phyloP scores from a whole-genome alignment of 352 stramenopile species.

The Phytophthora colocasiae region DNA sequence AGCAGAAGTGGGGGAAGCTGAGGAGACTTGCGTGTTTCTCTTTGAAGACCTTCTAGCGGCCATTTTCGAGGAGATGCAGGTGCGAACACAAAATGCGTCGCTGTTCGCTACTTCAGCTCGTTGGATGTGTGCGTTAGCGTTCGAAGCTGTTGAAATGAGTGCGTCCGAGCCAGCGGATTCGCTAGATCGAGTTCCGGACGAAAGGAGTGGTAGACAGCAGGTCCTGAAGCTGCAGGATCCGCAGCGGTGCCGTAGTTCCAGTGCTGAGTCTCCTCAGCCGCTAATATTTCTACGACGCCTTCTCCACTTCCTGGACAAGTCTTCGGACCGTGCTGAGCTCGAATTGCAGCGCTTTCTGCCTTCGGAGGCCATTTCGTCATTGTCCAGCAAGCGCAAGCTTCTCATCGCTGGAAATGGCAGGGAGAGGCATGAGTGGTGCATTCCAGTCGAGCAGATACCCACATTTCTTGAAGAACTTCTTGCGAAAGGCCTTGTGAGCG shows the following conservation, averaged over 20 bases:
- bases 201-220: conserved; percentile 15
- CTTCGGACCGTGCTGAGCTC: conserved; percentile 1
- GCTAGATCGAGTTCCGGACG: conserved; percentile 26
- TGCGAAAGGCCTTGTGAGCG: conserved; percentile 28
- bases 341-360: conserved; percentile 34
- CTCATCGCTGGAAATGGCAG: neutral
- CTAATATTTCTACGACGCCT: conserved; percentile 33
- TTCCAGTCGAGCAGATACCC: conserved; percentile 23
- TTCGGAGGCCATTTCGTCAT: conserved; percentile 13
- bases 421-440: conserved; percentile 34
- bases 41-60: conserved; percentile 43
- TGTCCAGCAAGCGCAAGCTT: conserved; percentile 14
- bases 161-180: conserved; percentile 23
- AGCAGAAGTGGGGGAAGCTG: conserved; percentile 36
- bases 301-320: conserved; percentile 21
- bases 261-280: neutral
- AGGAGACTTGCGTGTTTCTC: conserved; percentile 44
- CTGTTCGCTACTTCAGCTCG: conserved; percentile 31
- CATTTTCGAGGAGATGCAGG: conserved; percentile 61
- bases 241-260: neutral
- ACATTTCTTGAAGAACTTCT: conserved; percentile 37
- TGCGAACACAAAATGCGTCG: conserved; percentile 37
- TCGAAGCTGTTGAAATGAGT: conserved; percentile 37
- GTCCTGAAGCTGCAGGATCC: conserved; percentile 21
- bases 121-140: conserved; percentile 32